Conservation (phyloP, 495 filamentous ascomycete genomes). For the Cercophora samala region DNA sequence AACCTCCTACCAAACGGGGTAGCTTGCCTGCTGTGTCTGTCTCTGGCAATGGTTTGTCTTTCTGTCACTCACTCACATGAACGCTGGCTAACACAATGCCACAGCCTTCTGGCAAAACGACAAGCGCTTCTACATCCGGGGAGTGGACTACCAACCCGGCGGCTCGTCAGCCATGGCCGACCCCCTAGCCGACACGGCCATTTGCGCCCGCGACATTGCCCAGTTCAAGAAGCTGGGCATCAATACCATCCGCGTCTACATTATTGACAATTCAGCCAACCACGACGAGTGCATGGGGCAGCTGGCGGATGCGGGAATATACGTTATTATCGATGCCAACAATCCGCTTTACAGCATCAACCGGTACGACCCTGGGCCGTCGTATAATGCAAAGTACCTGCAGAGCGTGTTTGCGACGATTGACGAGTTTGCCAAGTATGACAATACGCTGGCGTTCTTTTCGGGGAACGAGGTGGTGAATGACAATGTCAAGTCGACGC, state of each 20-base stretch:
- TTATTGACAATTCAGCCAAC: constrained; percentile 78
- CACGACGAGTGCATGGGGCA: constrained; percentile 83
- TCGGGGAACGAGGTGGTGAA: constrained; percentile 98
- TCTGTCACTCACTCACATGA: background rate
- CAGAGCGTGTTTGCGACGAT: constrained; percentile 92
- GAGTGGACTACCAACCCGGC: constrained; percentile 94
- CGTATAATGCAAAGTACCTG: constrained; percentile 88
- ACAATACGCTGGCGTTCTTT: constrained; percentile 92
- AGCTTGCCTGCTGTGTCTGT: constrained; percentile 43
- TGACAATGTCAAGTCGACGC: constrained; percentile 64
- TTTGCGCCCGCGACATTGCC: constrained; percentile 78
- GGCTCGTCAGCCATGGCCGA: constrained; percentile 75
- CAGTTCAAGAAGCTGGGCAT: constrained; percentile 82
- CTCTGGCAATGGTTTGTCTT: constrained; percentile 45
- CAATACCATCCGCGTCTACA: constrained; percentile 92
- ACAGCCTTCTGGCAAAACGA: constrained; percentile 82
- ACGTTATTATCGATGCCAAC: constrained; percentile 78
- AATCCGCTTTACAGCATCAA: constrained; percentile 70
- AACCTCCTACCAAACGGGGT: constrained; percentile 52
- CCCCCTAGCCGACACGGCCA: constrained; percentile 67
- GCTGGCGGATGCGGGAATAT: constrained; percentile 82
- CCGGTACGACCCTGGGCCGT: constrained; percentile 64
- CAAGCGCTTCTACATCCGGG: constrained; percentile 86
- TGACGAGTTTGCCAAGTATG: constrained; percentile 80
- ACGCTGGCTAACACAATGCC: constrained; percentile 23